Percentiles rank a stretch among this genome's conserved stretches.
Evolutionary conservation across 2,329 filamentous ascomycete genomes (phyloP).

Genomic region (Apiospora koreana): DNA sequence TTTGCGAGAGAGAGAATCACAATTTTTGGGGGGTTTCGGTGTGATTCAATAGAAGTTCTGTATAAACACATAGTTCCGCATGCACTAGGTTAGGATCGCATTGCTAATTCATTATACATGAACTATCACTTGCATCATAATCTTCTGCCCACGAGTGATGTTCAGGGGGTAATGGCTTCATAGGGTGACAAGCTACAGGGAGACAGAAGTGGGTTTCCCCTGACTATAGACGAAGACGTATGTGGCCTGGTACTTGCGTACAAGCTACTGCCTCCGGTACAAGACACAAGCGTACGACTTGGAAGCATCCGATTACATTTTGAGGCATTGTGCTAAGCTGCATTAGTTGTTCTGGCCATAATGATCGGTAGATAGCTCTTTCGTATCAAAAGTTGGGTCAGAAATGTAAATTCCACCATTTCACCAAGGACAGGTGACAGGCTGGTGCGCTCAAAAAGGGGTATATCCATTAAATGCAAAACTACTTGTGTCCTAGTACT

Average conservation of each 20-base stretch:
- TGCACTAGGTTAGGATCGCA: neutral
- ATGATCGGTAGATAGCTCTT: too few species aligned
- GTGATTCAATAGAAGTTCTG: slow-evolving; percentile 4
- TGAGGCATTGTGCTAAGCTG: too few species aligned
- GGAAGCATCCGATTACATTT: too few species aligned
- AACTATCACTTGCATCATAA: neutral
- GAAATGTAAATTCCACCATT: neutral
- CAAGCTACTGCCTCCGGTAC: too few species aligned
- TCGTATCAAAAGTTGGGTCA: neutral
- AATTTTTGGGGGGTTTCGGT: neutral
- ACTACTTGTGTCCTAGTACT: neutral
- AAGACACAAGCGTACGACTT: too few species aligned
- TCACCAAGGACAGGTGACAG: neutral
- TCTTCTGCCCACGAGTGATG: too few species aligned
- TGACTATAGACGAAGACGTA: too few species aligned
- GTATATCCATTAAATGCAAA: slow-evolving; percentile 8
- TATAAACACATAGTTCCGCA: slow-evolving; percentile 7
- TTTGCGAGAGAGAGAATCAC: neutral
- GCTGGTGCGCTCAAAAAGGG: neutral
- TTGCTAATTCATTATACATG: slow-evolving; percentile 2
- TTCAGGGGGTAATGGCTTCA: too few species aligned
- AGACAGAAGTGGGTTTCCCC: too few species aligned
- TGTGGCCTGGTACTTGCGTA: too few species aligned
- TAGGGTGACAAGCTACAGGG: too few species aligned
- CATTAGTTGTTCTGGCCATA: too few species aligned